Evolutionary conservation across 2,329 filamentous ascomycete genomes (phyloP).

Genomic region (Fusarium guadeloupense): DNA sequence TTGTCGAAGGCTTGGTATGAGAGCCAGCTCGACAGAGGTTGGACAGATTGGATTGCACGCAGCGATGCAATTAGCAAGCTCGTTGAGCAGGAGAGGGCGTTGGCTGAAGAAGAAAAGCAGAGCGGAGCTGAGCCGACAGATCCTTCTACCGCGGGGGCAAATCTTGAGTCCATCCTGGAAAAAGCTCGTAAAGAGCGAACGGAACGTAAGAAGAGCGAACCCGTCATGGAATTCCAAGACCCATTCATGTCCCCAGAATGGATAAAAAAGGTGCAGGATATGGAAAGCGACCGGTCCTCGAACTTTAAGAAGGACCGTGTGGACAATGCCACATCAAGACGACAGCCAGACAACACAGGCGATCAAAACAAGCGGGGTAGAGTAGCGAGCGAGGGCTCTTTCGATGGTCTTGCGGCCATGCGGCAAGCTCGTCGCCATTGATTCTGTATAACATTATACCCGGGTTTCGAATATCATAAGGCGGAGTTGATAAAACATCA

Average conservation of each 20-base stretch:
- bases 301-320: too few relatives aligned
- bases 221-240: conserved; percentile 5
- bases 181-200: conserved; percentile 15
- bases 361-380: background rate
- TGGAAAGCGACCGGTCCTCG: background rate
- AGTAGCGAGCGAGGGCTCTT: background rate
- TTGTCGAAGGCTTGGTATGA: conserved; percentile 47
- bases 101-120: conserved; percentile 39
- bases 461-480: background rate
- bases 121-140: conserved; percentile 1
- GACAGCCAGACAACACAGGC: background rate
- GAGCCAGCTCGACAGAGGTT: conserved; percentile 45
- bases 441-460: conserved; percentile 17
- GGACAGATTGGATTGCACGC: conserved; percentile 53
- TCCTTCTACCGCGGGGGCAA: conserved; percentile 8
- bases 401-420: background rate
- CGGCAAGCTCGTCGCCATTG: background rate
- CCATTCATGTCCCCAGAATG: conserved; percentile 19
- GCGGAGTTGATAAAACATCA: conserved; percentile 8
- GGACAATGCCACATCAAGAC: background rate
- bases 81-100: conserved; percentile 50
- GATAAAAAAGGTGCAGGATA: background rate
- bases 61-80: conserved; percentile 53
- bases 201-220: background rate
- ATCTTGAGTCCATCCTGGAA: conserved; percentile 17